Conservation (phyloP, 2,329 filamentous ascomycete species). For the Penicillium italicum region DNA sequence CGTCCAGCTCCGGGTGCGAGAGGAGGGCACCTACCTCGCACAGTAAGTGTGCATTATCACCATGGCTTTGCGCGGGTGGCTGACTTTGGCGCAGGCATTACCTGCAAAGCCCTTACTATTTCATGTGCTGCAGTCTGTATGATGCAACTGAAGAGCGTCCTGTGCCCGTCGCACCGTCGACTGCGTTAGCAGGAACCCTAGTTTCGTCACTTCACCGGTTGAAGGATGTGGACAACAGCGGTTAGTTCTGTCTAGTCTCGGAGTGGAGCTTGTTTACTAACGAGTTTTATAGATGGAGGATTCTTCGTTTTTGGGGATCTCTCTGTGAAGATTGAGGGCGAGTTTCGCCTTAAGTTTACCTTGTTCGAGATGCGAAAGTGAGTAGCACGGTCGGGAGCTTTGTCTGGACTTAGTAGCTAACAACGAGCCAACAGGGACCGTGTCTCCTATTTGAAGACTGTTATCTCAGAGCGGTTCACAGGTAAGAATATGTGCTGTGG, state of each 20-base stretch:
- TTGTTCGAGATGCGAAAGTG: constrained; percentile 69
- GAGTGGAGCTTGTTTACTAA: background rate
- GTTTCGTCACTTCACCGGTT: constrained; percentile 78
- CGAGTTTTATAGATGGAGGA: constrained; percentile 59
- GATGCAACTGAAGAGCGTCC: constrained; percentile 48
- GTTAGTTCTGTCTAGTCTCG: constrained; percentile 32
- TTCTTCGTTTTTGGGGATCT: constrained; percentile 92
- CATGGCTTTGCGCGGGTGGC: constrained; percentile 4
- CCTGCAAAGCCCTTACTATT: constrained; percentile 63
- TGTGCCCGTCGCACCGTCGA: constrained; percentile 45
- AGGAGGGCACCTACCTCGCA: constrained; percentile 49
- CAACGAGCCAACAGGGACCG: constrained; percentile 31
- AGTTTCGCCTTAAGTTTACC: constrained; percentile 70
- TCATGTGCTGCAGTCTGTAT: constrained; percentile 57
- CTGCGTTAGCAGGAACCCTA: constrained; percentile 65
- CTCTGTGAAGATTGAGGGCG: constrained; percentile 70
- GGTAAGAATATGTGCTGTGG: constrained; percentile 43
- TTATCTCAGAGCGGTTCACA: constrained; percentile 65
- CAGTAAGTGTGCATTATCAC: constrained; percentile 52
- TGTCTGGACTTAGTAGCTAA: constrained; percentile 15
- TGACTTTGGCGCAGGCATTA: constrained; percentile 48
- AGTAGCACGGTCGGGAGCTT: constrained; percentile 21
- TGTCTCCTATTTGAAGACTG: constrained; percentile 51
- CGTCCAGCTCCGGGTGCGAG: constrained; percentile 62
- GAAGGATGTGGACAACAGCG: constrained; percentile 69